Conservation (phyloP, 129 eudicot genomes). For the Escallonia rubra region DNA sequence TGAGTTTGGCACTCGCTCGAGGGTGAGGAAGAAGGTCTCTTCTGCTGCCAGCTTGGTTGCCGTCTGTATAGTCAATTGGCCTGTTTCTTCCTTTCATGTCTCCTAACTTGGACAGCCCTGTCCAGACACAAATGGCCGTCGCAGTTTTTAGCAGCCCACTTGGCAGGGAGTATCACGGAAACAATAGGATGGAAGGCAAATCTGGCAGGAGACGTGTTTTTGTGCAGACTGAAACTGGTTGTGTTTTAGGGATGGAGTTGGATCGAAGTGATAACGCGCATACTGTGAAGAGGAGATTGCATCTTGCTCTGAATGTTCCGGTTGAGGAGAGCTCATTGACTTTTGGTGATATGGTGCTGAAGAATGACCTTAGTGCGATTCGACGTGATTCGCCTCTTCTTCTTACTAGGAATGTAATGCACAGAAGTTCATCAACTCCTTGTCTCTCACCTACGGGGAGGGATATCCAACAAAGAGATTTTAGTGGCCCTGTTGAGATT, state of each 20-base stretch:
- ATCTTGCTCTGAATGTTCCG: constrained; percentile 70
- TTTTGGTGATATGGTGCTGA: constrained; percentile 83
- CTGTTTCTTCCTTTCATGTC: constrained; percentile 41
- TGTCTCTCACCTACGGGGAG: constrained; percentile 82
- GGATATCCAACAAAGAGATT: constrained; percentile 64
- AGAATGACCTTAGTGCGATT: constrained; percentile 78
- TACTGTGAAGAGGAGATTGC: constrained; percentile 82
- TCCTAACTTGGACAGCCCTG: constrained; percentile 57
- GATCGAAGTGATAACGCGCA: constrained; percentile 86
- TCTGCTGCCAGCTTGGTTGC: constrained; percentile 35
- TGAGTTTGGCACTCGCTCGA: constrained; percentile 45
- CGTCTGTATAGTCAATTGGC: constrained; percentile 18
- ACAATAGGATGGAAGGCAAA: constrained; percentile 55
- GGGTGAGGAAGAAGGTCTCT: constrained; percentile 39
- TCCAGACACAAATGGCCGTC: constrained; percentile 84
- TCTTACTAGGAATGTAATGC: constrained; percentile 58
- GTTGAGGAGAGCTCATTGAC: constrained; percentile 77
- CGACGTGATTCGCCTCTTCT: constrained; percentile 80
- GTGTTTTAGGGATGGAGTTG: constrained; percentile 86
- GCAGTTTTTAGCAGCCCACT: constrained; percentile 62
- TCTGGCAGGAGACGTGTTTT: constrained; percentile 76
- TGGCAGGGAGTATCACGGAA: constrained; percentile 65
- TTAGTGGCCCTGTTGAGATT: constrained; percentile 73
- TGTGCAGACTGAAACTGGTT: constrained; percentile 87
- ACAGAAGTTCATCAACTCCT: constrained; percentile 86